Evolutionary conservation across 129 eudicot species (phyloP).

Genomic region (Escallonia herrerae): DNA sequence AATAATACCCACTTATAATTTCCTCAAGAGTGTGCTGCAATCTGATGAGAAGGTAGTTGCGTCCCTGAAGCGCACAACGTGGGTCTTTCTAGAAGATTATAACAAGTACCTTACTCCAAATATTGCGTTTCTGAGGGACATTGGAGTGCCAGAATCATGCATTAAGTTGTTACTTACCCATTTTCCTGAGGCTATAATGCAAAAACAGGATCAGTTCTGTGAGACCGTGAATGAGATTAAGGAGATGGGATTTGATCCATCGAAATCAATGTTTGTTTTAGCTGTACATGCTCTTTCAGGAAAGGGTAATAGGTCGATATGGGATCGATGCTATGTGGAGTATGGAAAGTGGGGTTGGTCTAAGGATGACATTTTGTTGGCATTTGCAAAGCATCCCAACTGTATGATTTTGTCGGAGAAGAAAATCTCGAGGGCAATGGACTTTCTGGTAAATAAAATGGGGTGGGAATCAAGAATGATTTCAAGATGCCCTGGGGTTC

Average conservation of each 20-base stretch:
- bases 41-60: slow-evolving; percentile 1
- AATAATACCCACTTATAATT: slow-evolving; percentile 3
- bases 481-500: slow-evolving; percentile 1
- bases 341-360: slow-evolving; percentile 20
- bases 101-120: slow-evolving; percentile 1
- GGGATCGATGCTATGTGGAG: not conserved
- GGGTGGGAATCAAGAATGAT: not conserved
- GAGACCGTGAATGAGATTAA: not conserved
- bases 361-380: slow-evolving; percentile 1
- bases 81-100: not conserved
- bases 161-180: not conserved
- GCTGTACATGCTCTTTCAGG: not conserved
- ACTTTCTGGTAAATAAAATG: slow-evolving; percentile 6
- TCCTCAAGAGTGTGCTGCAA: slow-evolving; percentile 10
- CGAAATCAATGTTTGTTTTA: not conserved
- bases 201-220: not conserved
- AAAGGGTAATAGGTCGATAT: slow-evolving; percentile 1
- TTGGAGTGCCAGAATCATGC: not conserved
- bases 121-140: not conserved
- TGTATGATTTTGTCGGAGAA: slow-evolving; percentile 4
- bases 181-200: not conserved
- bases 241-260: slow-evolving; percentile 7
- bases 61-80: not conserved
- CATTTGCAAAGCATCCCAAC: slow-evolving; percentile 1
- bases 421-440: slow-evolving; percentile 2